phyloP scores from a whole-genome alignment of 106 monocot genomes.

The Dendrobium nobile region DNA sequence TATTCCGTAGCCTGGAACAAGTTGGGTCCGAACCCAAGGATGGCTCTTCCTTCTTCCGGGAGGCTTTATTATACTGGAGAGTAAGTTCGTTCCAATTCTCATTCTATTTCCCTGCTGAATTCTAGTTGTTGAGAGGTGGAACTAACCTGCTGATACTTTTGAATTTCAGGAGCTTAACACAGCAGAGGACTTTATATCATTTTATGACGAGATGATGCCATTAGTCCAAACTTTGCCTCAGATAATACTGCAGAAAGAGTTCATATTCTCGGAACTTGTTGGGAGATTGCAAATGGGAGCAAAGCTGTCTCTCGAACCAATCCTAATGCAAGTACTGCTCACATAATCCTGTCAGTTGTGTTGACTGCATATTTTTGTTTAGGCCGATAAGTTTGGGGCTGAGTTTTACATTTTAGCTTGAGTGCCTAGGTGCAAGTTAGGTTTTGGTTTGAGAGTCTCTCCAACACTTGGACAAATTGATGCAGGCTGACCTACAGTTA shows the following conservation, averaged over 20 bases:
- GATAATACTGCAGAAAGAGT: constrained; percentile 73
- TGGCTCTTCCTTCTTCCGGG: constrained; percentile 74
- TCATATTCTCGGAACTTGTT: constrained; percentile 59
- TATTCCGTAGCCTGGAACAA: constrained; percentile 62
- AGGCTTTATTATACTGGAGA: constrained; percentile 72
- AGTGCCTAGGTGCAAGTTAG: neutral
- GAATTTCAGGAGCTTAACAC: constrained; percentile 73
- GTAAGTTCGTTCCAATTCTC: constrained; percentile 21
- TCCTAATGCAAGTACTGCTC: constrained; percentile 49
- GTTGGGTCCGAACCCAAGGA: constrained; percentile 50
- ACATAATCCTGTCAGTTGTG: neutral
- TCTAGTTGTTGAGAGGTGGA: neutral
- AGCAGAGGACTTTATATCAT: constrained; percentile 82
- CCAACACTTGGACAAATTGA: neutral
- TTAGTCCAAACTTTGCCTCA: constrained; percentile 83
- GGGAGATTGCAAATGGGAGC: constrained; percentile 51
- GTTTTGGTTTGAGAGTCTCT: neutral
- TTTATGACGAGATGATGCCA: constrained; percentile 76
- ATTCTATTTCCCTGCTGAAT: neutral
- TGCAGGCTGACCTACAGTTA: neutral
- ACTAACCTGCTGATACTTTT: neutral
- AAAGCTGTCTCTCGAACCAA: constrained; percentile 72
- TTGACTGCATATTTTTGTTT: neutral
- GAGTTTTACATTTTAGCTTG: neutral
- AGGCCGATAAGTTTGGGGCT: neutral